Base-by-base conservation (phyloP, 2,329 filamentous ascomycete genomes). In the Monosporascus sp. region DNA sequence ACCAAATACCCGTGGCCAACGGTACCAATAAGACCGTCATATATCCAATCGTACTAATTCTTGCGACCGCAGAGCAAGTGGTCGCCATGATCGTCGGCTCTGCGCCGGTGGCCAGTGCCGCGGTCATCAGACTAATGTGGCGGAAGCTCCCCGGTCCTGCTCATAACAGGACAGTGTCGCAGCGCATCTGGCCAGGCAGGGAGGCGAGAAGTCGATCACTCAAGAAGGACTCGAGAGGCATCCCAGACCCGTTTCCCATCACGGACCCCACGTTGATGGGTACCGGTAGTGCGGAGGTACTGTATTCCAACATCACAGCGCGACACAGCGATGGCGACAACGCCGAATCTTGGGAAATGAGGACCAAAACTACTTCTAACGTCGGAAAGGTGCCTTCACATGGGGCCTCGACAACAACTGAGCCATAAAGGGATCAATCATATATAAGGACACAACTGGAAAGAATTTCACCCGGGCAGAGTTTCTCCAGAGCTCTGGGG, bases 11-110 rank as follows among this genome's bases (percentile, higher is more conserved):
- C 9, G 47, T 51, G 31, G 57, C 53, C 24, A 37, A 58, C 5
- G 53, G 53, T 24, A 11, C 35, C 6, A 58, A 64, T 44, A 60
- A 52, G 47, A 64, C 62, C 2, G 59, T 63, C 24, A 57, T 63
- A 27, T 64, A 63, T 49, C 51, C 57, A 6, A 58, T 62, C 6
- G 56, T 63, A 2, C 24, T 57, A 11, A 47, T 63, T 7, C 59
- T 63, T n/a, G 62, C 62, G 1, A 54, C 55, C 0, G 56, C 59
- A 1, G 61, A 63, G 47, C 61, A 63, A 37, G 48, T 55, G 14
- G 56, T 64, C 14, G 60, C 57, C 6, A 58, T 61, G 51, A 59
- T 64, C 11, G 55, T 60, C 20, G 59, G 61, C 0, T 61, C 56
- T 20, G 59, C 62, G 9, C 61, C 62, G 9, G 52, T 64, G 4